Evolutionary conservation across 371 early-diverging fungal species (phyloP).

Genomic region (Actinomortierella wolfii): DNA sequence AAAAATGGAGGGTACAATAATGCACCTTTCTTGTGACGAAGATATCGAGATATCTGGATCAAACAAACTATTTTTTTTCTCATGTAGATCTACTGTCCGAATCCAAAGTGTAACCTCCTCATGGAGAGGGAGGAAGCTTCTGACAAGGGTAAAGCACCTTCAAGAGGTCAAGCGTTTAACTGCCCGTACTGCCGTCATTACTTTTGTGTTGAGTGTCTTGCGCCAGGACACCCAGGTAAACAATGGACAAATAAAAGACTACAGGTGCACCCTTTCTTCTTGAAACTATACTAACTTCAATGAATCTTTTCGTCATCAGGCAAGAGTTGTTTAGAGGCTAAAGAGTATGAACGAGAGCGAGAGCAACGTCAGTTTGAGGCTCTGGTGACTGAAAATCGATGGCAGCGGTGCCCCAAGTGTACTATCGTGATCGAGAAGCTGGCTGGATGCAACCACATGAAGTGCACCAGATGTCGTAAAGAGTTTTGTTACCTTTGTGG

Average conservation of each 20-base stretch:
- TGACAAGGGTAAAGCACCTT: not conserved
- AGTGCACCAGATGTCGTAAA: slow-evolving; percentile 13
- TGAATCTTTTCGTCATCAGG: not conserved
- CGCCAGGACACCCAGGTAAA: not conserved
- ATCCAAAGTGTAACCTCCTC: not conserved
- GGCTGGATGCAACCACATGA: slow-evolving; percentile 26
- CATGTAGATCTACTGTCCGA: slow-evolving; percentile 3
- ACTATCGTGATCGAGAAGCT: slow-evolving; percentile 11
- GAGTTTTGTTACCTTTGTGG: slow-evolving; percentile 17
- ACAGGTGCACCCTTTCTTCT: no score
- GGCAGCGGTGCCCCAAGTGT: slow-evolving; percentile 25
- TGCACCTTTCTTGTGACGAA: no score
- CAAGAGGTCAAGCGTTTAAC: not conserved
- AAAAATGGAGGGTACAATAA: no score
- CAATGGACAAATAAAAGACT: no score
- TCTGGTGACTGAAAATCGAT: slow-evolving; percentile 5
- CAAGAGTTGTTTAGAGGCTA: slow-evolving; percentile 11
- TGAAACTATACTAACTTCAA: not conserved
- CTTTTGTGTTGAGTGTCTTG: slow-evolving; percentile 1
- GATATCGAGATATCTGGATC: no score
- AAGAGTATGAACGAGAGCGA: not conserved
- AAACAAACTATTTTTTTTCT: no score
- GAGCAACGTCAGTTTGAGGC: slow-evolving; percentile 5
- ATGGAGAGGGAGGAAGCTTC: not conserved
- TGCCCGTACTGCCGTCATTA: not conserved